Conservation (phyloP, 805 yeast species). For the Tetrapisispora pingtungensis region DNA sequence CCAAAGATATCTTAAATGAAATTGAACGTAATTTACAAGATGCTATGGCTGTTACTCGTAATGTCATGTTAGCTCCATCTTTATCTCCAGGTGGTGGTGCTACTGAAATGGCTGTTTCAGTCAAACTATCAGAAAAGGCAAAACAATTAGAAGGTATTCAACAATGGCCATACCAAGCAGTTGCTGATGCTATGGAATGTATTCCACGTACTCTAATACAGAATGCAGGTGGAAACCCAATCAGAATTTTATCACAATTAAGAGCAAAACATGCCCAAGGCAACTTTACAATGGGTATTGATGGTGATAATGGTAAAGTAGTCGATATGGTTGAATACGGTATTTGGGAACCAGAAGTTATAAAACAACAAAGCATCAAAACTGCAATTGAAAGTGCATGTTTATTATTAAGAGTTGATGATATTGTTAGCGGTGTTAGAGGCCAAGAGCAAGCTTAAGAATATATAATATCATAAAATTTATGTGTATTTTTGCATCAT, state of each 20-base stretch:
- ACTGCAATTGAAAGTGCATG: conserved; percentile 98
- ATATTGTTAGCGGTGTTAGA: conserved; percentile 92
- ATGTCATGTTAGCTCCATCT: conserved; percentile 88
- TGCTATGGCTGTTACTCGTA: conserved; percentile 96
- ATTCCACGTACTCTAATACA: conserved; percentile 96
- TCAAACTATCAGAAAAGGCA: conserved; percentile 78
- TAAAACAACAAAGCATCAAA: conserved; percentile 92
- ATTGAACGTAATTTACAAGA: conserved; percentile 95
- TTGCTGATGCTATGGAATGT: conserved; percentile 96
- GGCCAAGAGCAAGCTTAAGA: conserved; percentile 29
- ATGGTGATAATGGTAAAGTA: conserved; percentile 88
- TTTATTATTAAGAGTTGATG: conserved; percentile 89
- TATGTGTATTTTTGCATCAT: not conserved
- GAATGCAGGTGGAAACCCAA: conserved; percentile 96
- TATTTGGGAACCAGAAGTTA: conserved; percentile 98
- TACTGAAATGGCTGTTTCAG: conserved; percentile 96
- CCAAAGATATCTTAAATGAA: conserved; percentile 92
- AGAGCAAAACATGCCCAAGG: conserved; percentile 97
- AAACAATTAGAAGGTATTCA: conserved; percentile 87
- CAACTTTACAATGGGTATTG: conserved; percentile 74
- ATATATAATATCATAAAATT: not conserved
- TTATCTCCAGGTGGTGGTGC: conserved; percentile 99
- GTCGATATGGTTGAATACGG: conserved; percentile 95
- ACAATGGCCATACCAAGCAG: conserved; percentile 99
- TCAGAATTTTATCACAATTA: conserved; percentile 76